Base-by-base conservation (phyloP, 2,329 filamentous ascomycete genomes). In the Biscogniauxia marginata region DNA sequence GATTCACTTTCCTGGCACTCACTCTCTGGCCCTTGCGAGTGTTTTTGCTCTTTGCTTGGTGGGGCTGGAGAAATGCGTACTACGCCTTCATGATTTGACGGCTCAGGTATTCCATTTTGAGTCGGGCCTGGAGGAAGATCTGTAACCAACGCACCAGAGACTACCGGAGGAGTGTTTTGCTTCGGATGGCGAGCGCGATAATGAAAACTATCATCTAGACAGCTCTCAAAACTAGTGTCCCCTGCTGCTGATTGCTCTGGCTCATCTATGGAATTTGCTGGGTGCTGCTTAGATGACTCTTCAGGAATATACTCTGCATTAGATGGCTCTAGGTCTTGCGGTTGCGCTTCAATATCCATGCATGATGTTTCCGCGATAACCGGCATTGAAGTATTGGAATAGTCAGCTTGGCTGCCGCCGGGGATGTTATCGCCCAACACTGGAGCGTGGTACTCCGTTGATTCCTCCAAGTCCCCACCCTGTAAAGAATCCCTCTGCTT, bases 201-300 rank as follows among this genome's bases (percentile, higher is more conserved):
- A 39, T 64, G 60, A 49, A 71, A 71, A 49, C 68, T 71, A 19
- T 65, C 49, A 46, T 70, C 69, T n/a, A 59, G 23, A 45, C 54
- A 61, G 52, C 62, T 65, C 46, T 69, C 56, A 44, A 69, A 65
- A 39, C 39, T 54, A 19, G 23, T 47, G 34, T 57, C 54, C 21
- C 56, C 57, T 49, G 63, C 55, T 25, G 8, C 8, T 30, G 54
- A 50, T 45, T 51, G 39, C 5, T 44, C 18, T 34, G 49, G 39
- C 21, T 47, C 30, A 50, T 16, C 30, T 6, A 56, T 45, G 30
- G 52, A 50, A 24, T 45, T 52, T 8, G 22, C 53, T 7, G n/a
- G 3, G 34, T 50, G 52, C 9, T 54, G 4, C 20, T 53, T 44
- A 24, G 9, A 24, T 8, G 50, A 21, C 23, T 50, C 43, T 43